Percentiles rank a stretch among this genome's conserved stretches.
Evolutionary conservation across 257 asterid genomes (phyloP).

Genomic region (Mentha longifolia): DNA sequence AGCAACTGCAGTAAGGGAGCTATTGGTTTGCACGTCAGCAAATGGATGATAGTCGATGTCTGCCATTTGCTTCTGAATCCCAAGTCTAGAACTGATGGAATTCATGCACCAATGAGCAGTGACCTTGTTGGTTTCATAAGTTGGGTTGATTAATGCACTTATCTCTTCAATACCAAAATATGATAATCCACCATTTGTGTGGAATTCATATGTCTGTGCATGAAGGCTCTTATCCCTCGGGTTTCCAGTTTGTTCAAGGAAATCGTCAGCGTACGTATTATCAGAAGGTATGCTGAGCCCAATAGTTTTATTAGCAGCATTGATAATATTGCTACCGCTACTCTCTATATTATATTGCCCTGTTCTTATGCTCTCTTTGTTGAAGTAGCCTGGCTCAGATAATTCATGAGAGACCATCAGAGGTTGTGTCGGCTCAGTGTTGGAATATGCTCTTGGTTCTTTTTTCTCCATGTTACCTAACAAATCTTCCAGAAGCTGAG

Average conservation of each 20-base stretch:
- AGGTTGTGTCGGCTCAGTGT: conserved; percentile 33
- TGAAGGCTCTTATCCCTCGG: conserved; percentile 32
- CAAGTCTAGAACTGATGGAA: conserved; percentile 29
- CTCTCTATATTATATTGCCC: conserved; percentile 34
- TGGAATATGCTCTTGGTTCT: conserved; percentile 43
- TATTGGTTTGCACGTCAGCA: conserved; percentile 40
- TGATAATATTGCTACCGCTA: conserved; percentile 40
- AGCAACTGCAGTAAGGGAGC: conserved; percentile 31
- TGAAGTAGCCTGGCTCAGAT: conserved; percentile 29
- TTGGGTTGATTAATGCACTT: conserved; percentile 35
- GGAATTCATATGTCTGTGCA: conserved; percentile 38
- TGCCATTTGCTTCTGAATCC: conserved; percentile 45
- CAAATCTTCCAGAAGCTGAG: conserved; percentile 37
- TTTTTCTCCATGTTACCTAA: conserved; percentile 30
- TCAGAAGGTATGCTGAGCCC: conserved; percentile 40
- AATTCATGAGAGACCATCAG: conserved; percentile 43
- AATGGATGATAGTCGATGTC: conserved; percentile 30
- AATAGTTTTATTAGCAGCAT: conserved; percentile 31
- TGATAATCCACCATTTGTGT: conserved; percentile 33
- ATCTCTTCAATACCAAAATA: conserved; percentile 33
- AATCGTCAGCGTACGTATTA: conserved; percentile 33
- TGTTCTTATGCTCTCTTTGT: conserved; percentile 32
- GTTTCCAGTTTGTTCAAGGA: conserved; percentile 37
- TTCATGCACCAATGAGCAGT: conserved; percentile 24
- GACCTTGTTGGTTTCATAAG: conserved; percentile 31